Evolutionary conservation across 768 basidiomycete species (phyloP), one percentile per base, ranked within the genome.

Genomic region (Suillus subluteus): DNA sequence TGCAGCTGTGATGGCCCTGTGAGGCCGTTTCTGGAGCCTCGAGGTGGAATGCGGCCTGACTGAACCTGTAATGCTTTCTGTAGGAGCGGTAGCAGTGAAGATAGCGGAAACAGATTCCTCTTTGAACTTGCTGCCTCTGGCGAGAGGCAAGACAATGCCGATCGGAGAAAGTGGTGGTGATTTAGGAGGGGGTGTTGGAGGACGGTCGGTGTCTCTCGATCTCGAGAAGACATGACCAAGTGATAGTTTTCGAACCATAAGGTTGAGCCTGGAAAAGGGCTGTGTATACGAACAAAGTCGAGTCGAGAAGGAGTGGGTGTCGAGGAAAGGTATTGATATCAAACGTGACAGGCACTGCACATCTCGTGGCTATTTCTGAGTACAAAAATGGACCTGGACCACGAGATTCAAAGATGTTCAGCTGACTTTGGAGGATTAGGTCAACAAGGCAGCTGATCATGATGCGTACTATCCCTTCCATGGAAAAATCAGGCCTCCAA

Each of bases 41-140:
- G 54, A 35, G 11, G 5, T 21, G 15, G 32, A 12, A 35, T 55
- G 32, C 54, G 32, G 18, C 32, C 32, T 55, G 18, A 55, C 11
- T 21, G 54, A 55, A 11, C 32, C 54, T 21, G 30, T 2, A 12
- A 35, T 6, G 2, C 54, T 35, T 18, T 35, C 54, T 35, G 54
- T 35, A 35, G 54, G 54, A 32, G 54, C 54, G 11, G 54, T 35
- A 35, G 30, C 18, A 0, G 67, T 74, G 44, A 73, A 59, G 54
- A 78, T 63, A 0, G 66, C 76, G 2, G 76, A 77, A 23, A 71
- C 64, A 3, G 67, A 41, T 0, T 70, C 73, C 21, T 77, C 76
- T 30, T 63, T 71, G 62, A 77, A 78, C 30, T 74, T 72, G 66
- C 76, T 77, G 21, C 75, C 76, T 15, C 71, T 70, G 37, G 70